These are phyloP conservation scores for Striga asiatica DNA, from an alignment of 257 asterid genomes.

Conservation along the genomic window DNA sequence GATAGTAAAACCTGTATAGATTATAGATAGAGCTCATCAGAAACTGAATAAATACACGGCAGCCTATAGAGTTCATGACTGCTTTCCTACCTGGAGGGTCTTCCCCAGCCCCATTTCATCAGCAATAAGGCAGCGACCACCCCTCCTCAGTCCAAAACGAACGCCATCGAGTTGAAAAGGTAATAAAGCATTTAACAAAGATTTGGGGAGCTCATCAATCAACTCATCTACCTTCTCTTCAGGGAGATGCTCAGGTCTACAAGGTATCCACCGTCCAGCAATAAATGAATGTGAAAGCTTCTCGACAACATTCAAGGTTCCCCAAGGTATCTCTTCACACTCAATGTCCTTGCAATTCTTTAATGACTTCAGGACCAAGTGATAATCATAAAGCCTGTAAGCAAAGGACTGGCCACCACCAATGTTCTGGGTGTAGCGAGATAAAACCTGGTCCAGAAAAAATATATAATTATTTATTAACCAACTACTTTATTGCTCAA, in stretches of 20 bases:
- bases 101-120: slow-evolving; percentile 99
- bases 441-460: slow-evolving; percentile 37
- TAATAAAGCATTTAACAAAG: slow-evolving; percentile 41
- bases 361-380: slow-evolving; percentile 48
- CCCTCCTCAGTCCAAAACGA: slow-evolving; percentile 80
- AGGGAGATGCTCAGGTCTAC: slow-evolving; percentile 79
- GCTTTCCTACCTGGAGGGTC: slow-evolving; percentile 66
- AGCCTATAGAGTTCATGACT: neutral
- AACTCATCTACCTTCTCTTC: slow-evolving; percentile 77
- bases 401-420: slow-evolving; percentile 71
- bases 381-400: slow-evolving; percentile 56
- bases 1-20: neutral
- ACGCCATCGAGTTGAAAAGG: slow-evolving; percentile 96
- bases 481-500: neutral
- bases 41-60: neutral
- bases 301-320: slow-evolving; percentile 66
- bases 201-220: slow-evolving; percentile 55
- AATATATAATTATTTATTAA: slow-evolving; percentile 12
- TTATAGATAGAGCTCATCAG: neutral
- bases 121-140: slow-evolving; percentile 92
- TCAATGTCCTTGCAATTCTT: slow-evolving; percentile 50
- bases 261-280: slow-evolving; percentile 65
- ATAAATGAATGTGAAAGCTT: slow-evolving; percentile 51
- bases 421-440: slow-evolving; percentile 72
- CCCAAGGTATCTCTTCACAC: slow-evolving; percentile 89